A percentile compares a stretch with the other conserved stretches of the same genome.
Evolutionary conservation across 1,139 yeast genomes (phyloP).

Genomic region (Hansenula lynferdii): DNA sequence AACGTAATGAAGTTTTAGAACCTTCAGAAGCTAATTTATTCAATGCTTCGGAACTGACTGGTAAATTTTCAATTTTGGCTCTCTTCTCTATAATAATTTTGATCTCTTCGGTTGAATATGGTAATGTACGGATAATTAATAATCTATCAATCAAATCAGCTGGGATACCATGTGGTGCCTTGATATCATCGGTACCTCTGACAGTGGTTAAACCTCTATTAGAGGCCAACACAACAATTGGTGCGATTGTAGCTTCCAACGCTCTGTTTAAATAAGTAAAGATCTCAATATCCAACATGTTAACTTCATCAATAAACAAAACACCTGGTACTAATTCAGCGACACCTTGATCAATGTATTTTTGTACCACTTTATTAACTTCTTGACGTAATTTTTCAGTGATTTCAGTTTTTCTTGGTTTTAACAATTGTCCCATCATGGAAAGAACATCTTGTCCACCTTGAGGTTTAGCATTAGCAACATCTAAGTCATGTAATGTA

Average conservation of each 20-base stretch:
- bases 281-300: constrained; percentile 95
- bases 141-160: constrained; percentile 90
- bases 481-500: constrained; percentile 91
- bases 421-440: constrained; percentile 97
- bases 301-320: constrained; percentile 93
- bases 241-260: constrained; percentile 86
- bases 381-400: constrained; percentile 92
- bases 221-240: constrained; percentile 91
- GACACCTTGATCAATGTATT: constrained; percentile 95
- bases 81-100: constrained; percentile 78
- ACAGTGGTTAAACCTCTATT: constrained; percentile 92
- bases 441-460: constrained; percentile 98
- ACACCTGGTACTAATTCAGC: constrained; percentile 99
- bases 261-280: constrained; percentile 94
- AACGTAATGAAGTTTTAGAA: constrained; percentile 73
- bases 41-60: constrained; percentile 61
- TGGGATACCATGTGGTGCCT: constrained; percentile 96
- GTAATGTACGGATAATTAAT: constrained; percentile 85
- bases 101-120: constrained; percentile 81
- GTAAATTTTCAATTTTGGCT: constrained; percentile 67
- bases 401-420: constrained; percentile 97
- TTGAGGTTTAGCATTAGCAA: constrained; percentile 96
- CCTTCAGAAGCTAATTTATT: constrained; percentile 72
- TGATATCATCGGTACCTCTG: constrained; percentile 84
- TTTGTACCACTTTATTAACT: constrained; percentile 93